Evolutionary conservation across 2,329 filamentous ascomycete species (phyloP).

Genomic region (Cladosporium sp.): DNA sequence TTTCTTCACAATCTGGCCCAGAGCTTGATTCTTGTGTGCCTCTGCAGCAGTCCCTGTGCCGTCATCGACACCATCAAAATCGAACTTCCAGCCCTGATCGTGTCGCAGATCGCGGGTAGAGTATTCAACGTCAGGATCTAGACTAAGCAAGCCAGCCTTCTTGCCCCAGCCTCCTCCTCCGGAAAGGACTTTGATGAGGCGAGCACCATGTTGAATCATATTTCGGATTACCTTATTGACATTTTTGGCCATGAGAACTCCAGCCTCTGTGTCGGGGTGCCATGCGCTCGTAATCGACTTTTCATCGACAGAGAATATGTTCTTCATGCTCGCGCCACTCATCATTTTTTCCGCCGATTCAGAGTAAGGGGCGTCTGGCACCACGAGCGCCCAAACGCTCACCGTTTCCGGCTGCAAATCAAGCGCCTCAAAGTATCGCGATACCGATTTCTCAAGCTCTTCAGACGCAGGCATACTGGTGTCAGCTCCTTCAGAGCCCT

Average conservation of each 20-base stretch:
- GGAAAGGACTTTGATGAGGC: conserved; percentile 61
- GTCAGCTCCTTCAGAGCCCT: conserved; percentile 21
- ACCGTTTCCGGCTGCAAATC: conserved; percentile 50
- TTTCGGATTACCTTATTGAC: neutral
- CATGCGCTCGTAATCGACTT: neutral
- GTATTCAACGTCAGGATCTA: conserved; percentile 68
- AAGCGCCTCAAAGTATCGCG: conserved; percentile 54
- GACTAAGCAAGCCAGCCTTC: conserved; percentile 74
- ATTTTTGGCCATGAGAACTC: neutral
- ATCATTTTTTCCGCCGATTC: neutral
- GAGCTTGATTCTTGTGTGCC: conserved; percentile 39
- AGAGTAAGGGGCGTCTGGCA: conserved; percentile 41
- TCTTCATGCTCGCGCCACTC: neutral
- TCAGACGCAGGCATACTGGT: conserved; percentile 59
- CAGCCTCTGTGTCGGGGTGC: neutral
- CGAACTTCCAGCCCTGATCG: conserved; percentile 57
- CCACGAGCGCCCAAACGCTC: conserved; percentile 72
- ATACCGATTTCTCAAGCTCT: conserved; percentile 68
- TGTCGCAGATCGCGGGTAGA: conserved; percentile 53
- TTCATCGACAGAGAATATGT: neutral
- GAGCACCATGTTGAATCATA: conserved; percentile 33
- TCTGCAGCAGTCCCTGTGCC: conserved; percentile 36
- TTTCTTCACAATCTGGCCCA: conserved; percentile 60
- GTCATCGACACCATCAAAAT: conserved; percentile 33
- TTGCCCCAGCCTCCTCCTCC: conserved; percentile 83